phyloP scores from a whole-genome alignment of 2,329 filamentous ascomycete species.

The Mariannaea sp. region DNA sequence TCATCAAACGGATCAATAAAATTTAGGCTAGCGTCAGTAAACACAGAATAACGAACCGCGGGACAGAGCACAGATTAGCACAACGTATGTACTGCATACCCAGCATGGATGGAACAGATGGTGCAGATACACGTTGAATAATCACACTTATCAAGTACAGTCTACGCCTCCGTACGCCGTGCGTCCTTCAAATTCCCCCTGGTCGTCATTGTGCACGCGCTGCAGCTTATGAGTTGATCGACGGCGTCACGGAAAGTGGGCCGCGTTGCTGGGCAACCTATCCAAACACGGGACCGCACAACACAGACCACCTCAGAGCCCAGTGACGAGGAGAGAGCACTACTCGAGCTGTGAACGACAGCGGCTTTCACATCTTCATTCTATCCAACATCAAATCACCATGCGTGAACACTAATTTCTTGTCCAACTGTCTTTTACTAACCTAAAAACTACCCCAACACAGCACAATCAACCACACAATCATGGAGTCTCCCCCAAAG shows the following conservation, averaged over 20 bases:
- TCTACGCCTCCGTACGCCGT: no score
- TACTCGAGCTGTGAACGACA: no score
- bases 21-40: no score
- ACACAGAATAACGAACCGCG: no score
- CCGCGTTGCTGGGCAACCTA: conserved; percentile 35
- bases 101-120: no score
- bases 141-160: no score
- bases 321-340: background rate
- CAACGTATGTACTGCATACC: no score
- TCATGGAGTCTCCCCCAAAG: conserved; percentile 64
- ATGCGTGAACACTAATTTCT: conserved; percentile 34
- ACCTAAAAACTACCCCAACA: conserved; percentile 22
- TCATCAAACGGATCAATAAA: no score
- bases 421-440: conserved; percentile 32
- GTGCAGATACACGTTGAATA: no score
- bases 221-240: conserved; percentile 28
- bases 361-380: background rate
- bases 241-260: conserved; percentile 24
- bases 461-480: conserved; percentile 29
- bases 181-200: background rate
- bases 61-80: no score
- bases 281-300: conserved; percentile 33
- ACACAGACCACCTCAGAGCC: conserved; percentile 28
- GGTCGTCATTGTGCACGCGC: background rate
- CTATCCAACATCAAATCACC: conserved; percentile 32